Evolutionary conservation across 257 asterid species (phyloP), one percentile per base, ranked within the genome.

Genomic region (Anisodus acutangulus): DNA sequence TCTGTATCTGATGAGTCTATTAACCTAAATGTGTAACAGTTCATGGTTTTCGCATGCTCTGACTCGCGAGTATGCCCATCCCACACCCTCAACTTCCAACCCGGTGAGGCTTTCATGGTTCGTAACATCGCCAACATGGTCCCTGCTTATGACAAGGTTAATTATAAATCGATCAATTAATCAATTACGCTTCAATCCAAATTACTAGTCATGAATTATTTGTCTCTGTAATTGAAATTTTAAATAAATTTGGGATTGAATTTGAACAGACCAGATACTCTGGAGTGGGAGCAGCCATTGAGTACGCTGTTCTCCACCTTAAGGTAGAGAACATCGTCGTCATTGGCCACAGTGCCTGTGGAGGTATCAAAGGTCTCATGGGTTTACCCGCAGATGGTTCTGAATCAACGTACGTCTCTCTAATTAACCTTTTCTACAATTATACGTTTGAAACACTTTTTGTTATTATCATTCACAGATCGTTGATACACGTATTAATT

Each of bases 51-150:
- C 41, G 97, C 98, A 0, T 96, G 99, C 85, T 90, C 98, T 9
- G 99, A 96, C 84, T 96, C 99, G 1, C 94, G 99, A 22, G 99
- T 96, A 81, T 94, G 98, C 66, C 98, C 99, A 10, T 96, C 99
- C 35, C 97, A 93, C 83, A 90, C 93, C 83, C 85, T 97, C 81
- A 88, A 91, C 87, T 86, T 97, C 59, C 93, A 93, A 5, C 99
- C 99, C 0, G 99, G 99, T 22, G 98, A 97, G 84, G 98, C 98
- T 2, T 96, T 96, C 86, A 47, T 92, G 81, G 93, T 96, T 88
- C 88, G 99, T 0, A 96, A 90, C 91, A 87, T 96, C 41, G 99
- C 99, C 66, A 95, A 95, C 91, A 86, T 96, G 91, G 99, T 96
- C 86, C 98, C 99, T 60, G 84, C 98, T 17, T 96, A 83, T 68